These are phyloP conservation scores for Tulasnella calospora DNA, from an alignment of 768 basidiomycete species.

Conservation along the genomic window DNA sequence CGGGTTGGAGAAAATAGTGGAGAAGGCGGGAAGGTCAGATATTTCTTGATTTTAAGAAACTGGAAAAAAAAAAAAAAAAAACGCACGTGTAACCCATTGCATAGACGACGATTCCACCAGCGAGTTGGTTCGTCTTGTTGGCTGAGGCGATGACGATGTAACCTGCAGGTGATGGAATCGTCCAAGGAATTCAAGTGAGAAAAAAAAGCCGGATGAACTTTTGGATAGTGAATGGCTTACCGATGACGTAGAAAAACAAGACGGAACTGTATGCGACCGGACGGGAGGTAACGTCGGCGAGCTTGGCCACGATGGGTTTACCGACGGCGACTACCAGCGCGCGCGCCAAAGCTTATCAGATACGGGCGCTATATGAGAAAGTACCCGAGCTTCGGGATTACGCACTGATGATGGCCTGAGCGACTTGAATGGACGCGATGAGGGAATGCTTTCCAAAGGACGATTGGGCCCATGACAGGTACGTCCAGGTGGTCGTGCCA, in stretches of 20 bases:
- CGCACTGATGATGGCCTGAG: slow-evolving; percentile 53
- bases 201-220: slow-evolving; percentile 50
- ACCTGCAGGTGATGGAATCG: slow-evolving; percentile 33
- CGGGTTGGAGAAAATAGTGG: slow-evolving; percentile 36
- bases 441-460: slow-evolving; percentile 51
- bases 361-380: too few relatives aligned
- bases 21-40: background rate
- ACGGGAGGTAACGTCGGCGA: slow-evolving; percentile 66
- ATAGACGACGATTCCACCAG: slow-evolving; percentile 50
- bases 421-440: slow-evolving; percentile 52
- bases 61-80: too few relatives aligned
- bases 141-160: slow-evolving; percentile 54
- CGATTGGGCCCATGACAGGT: slow-evolving; percentile 19
- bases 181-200: background rate
- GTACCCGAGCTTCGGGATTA: slow-evolving; percentile 3
- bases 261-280: slow-evolving; percentile 51
- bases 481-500: slow-evolving; percentile 18
- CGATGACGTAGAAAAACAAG: slow-evolving; percentile 38
- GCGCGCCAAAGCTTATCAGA: too few relatives aligned
- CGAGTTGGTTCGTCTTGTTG: slow-evolving; percentile 44
- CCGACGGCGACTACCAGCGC: slow-evolving; percentile 41
- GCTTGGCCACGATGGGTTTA: slow-evolving; percentile 69
- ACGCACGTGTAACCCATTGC: slow-evolving; percentile 57
- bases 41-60: too few relatives aligned
- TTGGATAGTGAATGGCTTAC: slow-evolving; percentile 39